Evolutionary conservation across 805 yeast genomes (phyloP), one percentile per base, ranked within the genome.

Genomic region (Starmerella apicola): DNA sequence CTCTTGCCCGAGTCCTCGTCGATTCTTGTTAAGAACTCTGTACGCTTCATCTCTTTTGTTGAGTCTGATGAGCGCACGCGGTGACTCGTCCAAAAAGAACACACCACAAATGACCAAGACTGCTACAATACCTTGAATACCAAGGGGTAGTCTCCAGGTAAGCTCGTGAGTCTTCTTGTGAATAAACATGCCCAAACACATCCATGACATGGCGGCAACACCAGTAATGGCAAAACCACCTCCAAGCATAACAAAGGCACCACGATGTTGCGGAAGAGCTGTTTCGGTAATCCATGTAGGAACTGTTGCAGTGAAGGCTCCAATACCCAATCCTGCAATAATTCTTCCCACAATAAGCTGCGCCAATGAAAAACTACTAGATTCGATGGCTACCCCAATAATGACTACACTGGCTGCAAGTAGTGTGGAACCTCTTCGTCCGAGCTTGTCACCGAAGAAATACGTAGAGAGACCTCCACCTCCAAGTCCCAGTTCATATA

Each of bases 201-300:
- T 60, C 80, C 81, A 77, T 55, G 76, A 74, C 28, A 82, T 79
- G 49, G 76, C 62, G 43, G 76, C 68, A 25, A 82, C 76, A 53
- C 86, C 86, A 32, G 73, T 61, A 13, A 75, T 73, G 45, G 76
- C 72, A 32, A 76, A 67, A 23, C 77, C 72, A 44, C 83, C 83
- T 55, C 77, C 78, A 50, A 76, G 58, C 39, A 71, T 66, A 34
- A 77, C 80, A 49, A 76, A 57, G 43, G 66, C 60, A 45, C 85
- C 84, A 60, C 84, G 69, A 46, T 63, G 64, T 39, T 66, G 67
- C 3, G 81, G 67, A 36, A 67, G 67, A 22, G 81, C 68, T 55
- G 75, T 68, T 58, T 80, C 91, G 1, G 84, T 65, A 51, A 77
- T 81, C 74, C 81, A 80, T 45, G 78, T 76, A 6, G 88, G 86